phyloP scores from a whole-genome alignment of 2,329 filamentous ascomycete species.

The Diaporthe sp. region DNA sequence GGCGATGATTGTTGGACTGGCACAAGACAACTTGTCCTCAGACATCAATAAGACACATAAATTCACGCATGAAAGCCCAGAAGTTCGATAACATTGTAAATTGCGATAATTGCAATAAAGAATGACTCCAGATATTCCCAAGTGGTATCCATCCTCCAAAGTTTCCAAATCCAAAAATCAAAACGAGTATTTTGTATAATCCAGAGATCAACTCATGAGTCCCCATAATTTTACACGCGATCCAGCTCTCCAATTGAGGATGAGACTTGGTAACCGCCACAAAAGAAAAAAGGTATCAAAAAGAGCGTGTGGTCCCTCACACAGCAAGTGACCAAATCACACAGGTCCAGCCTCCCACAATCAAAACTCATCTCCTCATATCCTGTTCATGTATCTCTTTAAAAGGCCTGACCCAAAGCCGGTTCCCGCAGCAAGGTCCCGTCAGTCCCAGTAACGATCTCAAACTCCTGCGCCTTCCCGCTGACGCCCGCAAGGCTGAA shows the following conservation, averaged over 20 bases:
- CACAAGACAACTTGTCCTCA: no score
- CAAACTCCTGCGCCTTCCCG: conserved; percentile 39
- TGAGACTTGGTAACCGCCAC: not conserved
- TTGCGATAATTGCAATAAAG: not conserved
- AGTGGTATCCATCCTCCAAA: conserved; percentile 14
- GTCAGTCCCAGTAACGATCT: conserved; percentile 31
- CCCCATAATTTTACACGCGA: conserved; percentile 7
- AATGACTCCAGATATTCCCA: conserved; percentile 11
- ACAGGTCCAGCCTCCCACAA: not conserved
- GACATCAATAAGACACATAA: not conserved
- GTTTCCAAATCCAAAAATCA: not conserved
- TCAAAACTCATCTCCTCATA: not conserved
- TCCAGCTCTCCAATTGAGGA: not conserved
- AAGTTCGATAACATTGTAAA: not conserved
- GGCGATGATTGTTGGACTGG: no score
- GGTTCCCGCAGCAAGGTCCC: conserved; percentile 26
- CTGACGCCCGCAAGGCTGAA: conserved; percentile 36
- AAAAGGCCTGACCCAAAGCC: conserved; percentile 32
- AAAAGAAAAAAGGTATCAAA: conserved; percentile 29
- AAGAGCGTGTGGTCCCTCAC: not conserved
- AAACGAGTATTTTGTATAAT: conserved; percentile 10
- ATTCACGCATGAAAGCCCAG: no score
- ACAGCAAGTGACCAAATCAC: not conserved
- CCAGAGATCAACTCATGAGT: not conserved
- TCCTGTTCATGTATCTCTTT: not conserved